Percentiles rank a stretch among this genome's conserved stretches.
These are phyloP conservation scores for Candida dendrica DNA, from an alignment of 805 yeast species.

Conservation along the genomic window DNA sequence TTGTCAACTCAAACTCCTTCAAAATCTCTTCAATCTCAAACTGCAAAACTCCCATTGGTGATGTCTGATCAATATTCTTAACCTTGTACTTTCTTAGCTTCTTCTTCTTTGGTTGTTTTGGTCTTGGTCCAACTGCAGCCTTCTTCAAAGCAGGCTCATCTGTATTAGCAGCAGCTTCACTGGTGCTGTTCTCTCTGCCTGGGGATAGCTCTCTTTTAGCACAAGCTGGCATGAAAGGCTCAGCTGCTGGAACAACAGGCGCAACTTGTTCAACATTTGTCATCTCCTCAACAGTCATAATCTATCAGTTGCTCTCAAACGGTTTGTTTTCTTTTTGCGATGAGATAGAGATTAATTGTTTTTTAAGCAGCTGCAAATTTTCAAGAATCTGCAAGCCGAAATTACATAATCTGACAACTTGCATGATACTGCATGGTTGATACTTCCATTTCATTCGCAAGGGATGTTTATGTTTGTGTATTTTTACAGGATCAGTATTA, in stretches of 20 bases:
- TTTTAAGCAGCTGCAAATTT: no score
- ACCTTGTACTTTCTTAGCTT: conserved; percentile 48
- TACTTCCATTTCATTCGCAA: not conserved
- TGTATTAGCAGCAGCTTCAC: not conserved
- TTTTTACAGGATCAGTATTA: no score
- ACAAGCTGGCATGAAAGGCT: conserved; percentile 3
- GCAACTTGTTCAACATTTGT: not conserved
- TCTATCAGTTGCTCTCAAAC: no score
- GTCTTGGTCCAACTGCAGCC: not conserved
- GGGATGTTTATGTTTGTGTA: no score
- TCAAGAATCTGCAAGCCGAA: no score
- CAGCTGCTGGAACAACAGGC: not conserved
- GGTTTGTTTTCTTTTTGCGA: no score
- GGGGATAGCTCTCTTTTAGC: conserved; percentile 10
- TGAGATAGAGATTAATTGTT: no score
- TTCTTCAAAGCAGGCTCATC: not conserved
- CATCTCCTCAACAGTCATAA: not conserved
- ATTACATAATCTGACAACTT: no score
- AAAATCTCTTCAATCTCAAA: conserved; percentile 63
- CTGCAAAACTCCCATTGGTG: conserved; percentile 74
- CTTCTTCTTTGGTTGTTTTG: conserved; percentile 15
- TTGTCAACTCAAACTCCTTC: conserved; percentile 30
- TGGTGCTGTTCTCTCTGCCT: not conserved
- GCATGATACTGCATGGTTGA: not conserved
- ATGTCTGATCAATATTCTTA: conserved; percentile 64